phyloP scores from a whole-genome alignment of 805 yeast genomes.

The Candida khao-thaluensis region DNA sequence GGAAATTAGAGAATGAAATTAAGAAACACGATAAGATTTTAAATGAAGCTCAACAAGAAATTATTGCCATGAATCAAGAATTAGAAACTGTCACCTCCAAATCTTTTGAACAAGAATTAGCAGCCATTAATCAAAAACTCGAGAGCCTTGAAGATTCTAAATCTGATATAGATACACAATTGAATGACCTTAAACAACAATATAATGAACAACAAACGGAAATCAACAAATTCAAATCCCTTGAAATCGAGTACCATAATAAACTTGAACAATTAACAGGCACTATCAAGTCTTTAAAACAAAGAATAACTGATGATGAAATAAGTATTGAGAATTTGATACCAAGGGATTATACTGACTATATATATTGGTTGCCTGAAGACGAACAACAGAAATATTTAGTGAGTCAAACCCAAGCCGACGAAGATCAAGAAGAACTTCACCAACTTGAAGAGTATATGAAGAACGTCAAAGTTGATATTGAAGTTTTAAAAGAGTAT shows the following conservation, averaged over 20 bases:
- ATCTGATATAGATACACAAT: constrained; percentile 39
- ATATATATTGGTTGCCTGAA: constrained; percentile 50
- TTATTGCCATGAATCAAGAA: constrained; percentile 26
- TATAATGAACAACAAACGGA: constrained; percentile 40
- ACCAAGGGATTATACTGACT: constrained; percentile 53
- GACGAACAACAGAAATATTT: constrained; percentile 37
- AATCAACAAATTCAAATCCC: constrained; percentile 57
- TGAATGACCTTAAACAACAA: constrained; percentile 32
- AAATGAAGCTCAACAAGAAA: constrained; percentile 47
- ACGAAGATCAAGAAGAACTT: constrained; percentile 52
- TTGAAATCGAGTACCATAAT: constrained; percentile 65
- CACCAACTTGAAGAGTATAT: constrained; percentile 52
- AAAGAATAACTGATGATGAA: constrained; percentile 35
- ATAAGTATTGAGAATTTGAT: constrained; percentile 44
- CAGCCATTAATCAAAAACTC: constrained; percentile 26
- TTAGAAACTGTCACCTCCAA: constrained; percentile 21
- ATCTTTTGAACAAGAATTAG: constrained; percentile 29
- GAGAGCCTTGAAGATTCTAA: constrained; percentile 34
- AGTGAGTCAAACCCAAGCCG: constrained; percentile 27
- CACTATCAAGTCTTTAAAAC: constrained; percentile 44
- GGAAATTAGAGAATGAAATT: constrained; percentile 64
- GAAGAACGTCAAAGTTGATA: constrained; percentile 59
- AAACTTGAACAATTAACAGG: constrained; percentile 64
- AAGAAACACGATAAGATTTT: constrained; percentile 53
- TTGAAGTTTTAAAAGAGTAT: constrained; percentile 76